These are phyloP conservation scores for Colletotrichum shisoi DNA, from an alignment of 2,329 filamentous ascomycete genomes.

Conservation along the genomic window DNA sequence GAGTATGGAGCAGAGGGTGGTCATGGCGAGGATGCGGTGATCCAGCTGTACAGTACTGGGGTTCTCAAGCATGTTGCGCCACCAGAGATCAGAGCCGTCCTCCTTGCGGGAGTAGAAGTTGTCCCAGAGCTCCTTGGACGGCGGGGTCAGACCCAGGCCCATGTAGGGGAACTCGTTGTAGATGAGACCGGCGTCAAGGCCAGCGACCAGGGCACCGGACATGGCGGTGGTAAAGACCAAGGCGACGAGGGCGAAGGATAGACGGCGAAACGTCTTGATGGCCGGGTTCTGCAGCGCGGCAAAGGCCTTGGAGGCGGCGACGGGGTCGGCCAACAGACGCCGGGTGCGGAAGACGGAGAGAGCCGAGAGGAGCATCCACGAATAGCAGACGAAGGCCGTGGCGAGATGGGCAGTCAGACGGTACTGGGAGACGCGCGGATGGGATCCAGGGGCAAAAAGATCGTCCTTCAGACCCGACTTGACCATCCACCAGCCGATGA, in stretches of 20 bases:
- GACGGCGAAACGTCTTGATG: constrained; percentile 76
- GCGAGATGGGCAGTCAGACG: constrained; percentile 87
- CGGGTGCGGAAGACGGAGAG: constrained; percentile 83
- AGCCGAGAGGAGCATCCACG: constrained; percentile 91
- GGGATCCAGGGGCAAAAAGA: constrained; percentile 86
- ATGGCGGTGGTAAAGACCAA: constrained; percentile 90
- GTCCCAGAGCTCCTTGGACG: constrained; percentile 82
- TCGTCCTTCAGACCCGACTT: constrained; percentile 96
- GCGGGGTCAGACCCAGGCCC: constrained; percentile 84
- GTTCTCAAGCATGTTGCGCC: constrained; percentile 98
- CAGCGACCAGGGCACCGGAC: constrained; percentile 92
- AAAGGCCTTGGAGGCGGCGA: constrained; percentile 67
- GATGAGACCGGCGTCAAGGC: constrained; percentile 93
- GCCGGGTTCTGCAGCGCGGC: constrained; percentile 69
- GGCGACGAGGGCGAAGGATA: constrained; percentile 72
- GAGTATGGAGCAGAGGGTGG: constrained; percentile 83
- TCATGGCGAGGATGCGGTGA: constrained; percentile 89
- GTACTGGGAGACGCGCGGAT: constrained; percentile 94
- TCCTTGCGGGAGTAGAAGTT: constrained; percentile 81
- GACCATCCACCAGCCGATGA: constrained; percentile 99
- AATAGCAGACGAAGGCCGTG: constrained; percentile 90
- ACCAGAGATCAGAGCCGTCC: constrained; percentile 85
- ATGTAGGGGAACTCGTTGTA: constrained; percentile 99
- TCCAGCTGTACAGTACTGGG: constrained; percentile 94
- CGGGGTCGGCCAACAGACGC: constrained; percentile 72